Evolutionary conservation across 2,329 filamentous ascomycete genomes (phyloP).

Genomic region (Xylaria sp.): DNA sequence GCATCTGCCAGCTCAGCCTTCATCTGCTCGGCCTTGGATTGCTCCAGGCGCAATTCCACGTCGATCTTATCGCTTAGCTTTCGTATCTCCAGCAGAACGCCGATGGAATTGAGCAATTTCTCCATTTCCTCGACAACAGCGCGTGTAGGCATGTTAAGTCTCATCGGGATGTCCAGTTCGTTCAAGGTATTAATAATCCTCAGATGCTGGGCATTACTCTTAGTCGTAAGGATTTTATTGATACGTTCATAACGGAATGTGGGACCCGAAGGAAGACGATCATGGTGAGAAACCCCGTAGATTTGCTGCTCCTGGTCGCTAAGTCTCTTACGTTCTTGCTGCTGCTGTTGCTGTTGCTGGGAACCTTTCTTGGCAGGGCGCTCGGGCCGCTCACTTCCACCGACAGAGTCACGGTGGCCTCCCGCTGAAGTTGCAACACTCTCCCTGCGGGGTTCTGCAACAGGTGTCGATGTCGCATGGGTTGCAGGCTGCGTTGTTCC

Average conservation of each 20-base stretch:
- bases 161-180: conserved; percentile 64
- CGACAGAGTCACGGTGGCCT: conserved; percentile 42
- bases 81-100: conserved; percentile 63
- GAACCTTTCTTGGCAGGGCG: conserved; percentile 46
- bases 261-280: conserved; percentile 78
- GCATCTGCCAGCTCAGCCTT: conserved; percentile 29
- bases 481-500: conserved; percentile 33
- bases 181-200: conserved; percentile 68
- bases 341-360: conserved; percentile 45
- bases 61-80: conserved; percentile 74
- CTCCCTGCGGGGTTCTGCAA: conserved; percentile 45
- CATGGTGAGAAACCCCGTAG: conserved; percentile 81
- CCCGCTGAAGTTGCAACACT: conserved; percentile 45
- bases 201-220: conserved; percentile 68
- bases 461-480: conserved; percentile 33
- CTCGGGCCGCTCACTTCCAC: conserved; percentile 37
- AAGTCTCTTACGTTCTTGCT: conserved; percentile 59
- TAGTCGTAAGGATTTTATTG: conserved; percentile 71
- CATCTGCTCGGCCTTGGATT: conserved; percentile 49
- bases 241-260: conserved; percentile 84
- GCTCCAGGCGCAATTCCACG: conserved; percentile 59
- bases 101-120: conserved; percentile 61
- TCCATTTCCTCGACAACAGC: conserved; percentile 68
- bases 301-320: conserved; percentile 68
- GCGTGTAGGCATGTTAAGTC: conserved; percentile 70